Conservation (phyloP, 2,329 filamentous ascomycete species). For the Penicillium sp. region DNA sequence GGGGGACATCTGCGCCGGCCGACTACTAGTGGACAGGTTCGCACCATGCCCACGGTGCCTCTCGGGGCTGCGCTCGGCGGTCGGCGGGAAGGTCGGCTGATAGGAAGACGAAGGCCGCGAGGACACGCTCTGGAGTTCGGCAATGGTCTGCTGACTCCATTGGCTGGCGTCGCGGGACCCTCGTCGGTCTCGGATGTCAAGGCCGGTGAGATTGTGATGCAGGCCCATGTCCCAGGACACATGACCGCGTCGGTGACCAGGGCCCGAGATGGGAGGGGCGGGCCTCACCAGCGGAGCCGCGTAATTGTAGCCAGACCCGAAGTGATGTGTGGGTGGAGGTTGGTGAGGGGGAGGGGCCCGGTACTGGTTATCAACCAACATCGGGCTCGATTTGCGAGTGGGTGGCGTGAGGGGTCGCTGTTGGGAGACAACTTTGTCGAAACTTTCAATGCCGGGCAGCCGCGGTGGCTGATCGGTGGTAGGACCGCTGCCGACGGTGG, state of each 20-base stretch:
- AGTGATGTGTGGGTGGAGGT: conserved; percentile 24
- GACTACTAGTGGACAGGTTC: conserved; percentile 24
- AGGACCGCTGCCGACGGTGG: too few species aligned
- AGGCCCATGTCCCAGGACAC: conserved; percentile 46
- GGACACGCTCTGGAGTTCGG: conserved; percentile 36
- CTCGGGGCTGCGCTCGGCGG: conserved; percentile 22
- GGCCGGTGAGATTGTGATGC: conserved; percentile 40
- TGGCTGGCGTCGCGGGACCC: conserved; percentile 32
- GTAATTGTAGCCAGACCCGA: conserved; percentile 33
- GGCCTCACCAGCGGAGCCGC: conserved; percentile 31
- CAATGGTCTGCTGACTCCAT: conserved; percentile 42
- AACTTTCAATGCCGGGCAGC: conserved; percentile 86
- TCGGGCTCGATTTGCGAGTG: conserved; percentile 63
- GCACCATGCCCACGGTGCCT: conserved; percentile 26
- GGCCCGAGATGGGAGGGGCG: conserved; percentile 38
- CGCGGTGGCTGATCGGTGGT: conserved; percentile 54
- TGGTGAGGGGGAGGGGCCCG: conserved; percentile 27
- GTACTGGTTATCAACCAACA: conserved; percentile 61
- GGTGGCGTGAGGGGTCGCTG: conserved; percentile 58
- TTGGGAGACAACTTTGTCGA: conserved; percentile 63
- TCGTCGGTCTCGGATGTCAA: conserved; percentile 37
- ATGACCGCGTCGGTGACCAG: conserved; percentile 42
- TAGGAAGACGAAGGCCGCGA: conserved; percentile 33
- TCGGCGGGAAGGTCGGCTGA: conserved; percentile 25
- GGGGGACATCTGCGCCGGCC: conserved; percentile 38